Conservation (phyloP, 192 early-diverging fungal genomes). For the Cladochytrium replicatum region DNA sequence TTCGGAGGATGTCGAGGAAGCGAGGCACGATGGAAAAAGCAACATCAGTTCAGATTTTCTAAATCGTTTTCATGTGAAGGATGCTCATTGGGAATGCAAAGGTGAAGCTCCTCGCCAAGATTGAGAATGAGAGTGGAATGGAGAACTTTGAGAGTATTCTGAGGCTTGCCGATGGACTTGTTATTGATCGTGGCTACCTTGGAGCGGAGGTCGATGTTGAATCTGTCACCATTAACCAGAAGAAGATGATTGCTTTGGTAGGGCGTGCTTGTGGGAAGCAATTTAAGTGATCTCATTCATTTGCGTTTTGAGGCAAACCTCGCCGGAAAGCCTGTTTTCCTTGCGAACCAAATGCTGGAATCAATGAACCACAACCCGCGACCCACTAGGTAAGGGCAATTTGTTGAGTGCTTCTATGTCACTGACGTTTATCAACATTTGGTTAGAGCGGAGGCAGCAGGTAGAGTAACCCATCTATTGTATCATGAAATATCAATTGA, state of each 20-base stretch:
- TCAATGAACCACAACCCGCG: conserved; percentile 42
- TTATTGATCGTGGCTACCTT: conserved; percentile 51
- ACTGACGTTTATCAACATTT: too few relatives aligned
- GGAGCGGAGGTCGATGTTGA: conserved; percentile 49
- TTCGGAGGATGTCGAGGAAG: conserved; percentile 42
- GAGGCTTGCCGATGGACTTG: conserved; percentile 41
- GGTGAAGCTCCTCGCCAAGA: conserved; percentile 47
- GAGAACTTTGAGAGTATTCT: conserved; percentile 50
- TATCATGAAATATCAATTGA: too few relatives aligned
- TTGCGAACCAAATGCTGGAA: conserved; percentile 54
- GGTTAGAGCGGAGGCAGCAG: too few relatives aligned
- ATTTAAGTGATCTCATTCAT: too few relatives aligned
- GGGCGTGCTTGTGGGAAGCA: not conserved
- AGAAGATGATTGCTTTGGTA: conserved; percentile 46
- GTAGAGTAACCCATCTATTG: too few relatives aligned
- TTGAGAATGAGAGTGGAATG: conserved; percentile 48
- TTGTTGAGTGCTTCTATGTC: too few relatives aligned
- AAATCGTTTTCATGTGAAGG: too few relatives aligned
- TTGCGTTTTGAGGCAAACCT: conserved; percentile 31
- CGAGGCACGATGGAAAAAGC: too few relatives aligned
- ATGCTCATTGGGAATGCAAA: conserved; percentile 42
- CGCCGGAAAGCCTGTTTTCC: conserved; percentile 44
- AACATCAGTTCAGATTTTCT: too few relatives aligned
- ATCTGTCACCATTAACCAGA: conserved; percentile 43
- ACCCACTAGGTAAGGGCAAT: conserved; percentile 38